These are phyloP conservation scores for Macrolepiota fuliginosa DNA, from an alignment of 768 basidiomycete genomes.

Conservation along the genomic window DNA sequence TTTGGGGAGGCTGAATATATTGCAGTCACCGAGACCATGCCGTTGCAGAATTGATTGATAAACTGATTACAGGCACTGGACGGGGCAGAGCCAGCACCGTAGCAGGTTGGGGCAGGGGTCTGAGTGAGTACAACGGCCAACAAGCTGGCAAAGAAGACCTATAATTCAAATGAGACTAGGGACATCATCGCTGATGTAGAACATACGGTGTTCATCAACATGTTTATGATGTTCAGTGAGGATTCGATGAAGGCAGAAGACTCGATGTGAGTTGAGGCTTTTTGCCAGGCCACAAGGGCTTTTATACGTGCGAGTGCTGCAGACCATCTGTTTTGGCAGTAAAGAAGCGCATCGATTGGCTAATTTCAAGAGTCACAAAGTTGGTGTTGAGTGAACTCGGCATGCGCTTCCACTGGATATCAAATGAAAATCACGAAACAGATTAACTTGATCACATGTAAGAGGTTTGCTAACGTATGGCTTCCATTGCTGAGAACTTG, in stretches of 20 bases:
- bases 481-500: too few species aligned
- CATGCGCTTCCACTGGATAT: too few species aligned
- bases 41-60: background rate
- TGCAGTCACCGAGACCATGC: background rate
- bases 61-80: background rate
- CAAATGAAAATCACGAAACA: too few species aligned
- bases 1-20: background rate
- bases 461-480: too few species aligned
- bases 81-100: background rate
- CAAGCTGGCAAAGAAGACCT: background rate
- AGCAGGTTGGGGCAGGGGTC: background rate
- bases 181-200: background rate
- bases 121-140: background rate
- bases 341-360: too few species aligned
- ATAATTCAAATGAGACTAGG: background rate
- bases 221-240: background rate
- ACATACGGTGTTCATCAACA: background rate
- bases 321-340: background rate
- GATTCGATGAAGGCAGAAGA: background rate
- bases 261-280: background rate
- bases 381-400: too few species aligned
- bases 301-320: background rate
- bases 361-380: too few species aligned
- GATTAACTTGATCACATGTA: too few species aligned
- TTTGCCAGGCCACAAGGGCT: background rate